A percentile compares a stretch with the other conserved stretches of the same genome.
Evolutionary conservation across 1,284 basidiomycete species (phyloP).

Genomic region (Rhizoctonia solani): DNA sequence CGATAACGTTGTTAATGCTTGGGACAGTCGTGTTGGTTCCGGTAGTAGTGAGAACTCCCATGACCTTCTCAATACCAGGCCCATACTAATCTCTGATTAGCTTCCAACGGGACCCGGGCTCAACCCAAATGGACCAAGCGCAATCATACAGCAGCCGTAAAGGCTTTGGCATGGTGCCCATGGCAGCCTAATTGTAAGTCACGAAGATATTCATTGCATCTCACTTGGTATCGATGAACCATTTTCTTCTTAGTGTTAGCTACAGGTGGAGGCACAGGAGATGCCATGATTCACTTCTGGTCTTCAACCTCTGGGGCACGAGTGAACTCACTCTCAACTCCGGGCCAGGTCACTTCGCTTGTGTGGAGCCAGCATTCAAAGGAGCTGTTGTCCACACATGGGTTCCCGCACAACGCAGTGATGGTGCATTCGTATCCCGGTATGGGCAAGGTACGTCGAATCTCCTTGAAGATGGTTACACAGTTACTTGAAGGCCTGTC

Average conservation of each 20-base stretch:
- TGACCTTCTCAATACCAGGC: too few relatives aligned
- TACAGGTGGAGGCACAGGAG: conserved; percentile 92
- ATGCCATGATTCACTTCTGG: conserved; percentile 94
- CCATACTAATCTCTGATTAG: too few relatives aligned
- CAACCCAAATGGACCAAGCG: conserved; percentile 88
- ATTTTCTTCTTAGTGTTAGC: conserved; percentile 63
- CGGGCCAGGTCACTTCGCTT: conserved; percentile 90
- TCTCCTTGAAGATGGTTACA: too few relatives aligned
- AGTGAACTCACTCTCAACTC: conserved; percentile 79
- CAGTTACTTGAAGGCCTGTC: too few relatives aligned
- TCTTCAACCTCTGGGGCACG: conserved; percentile 88
- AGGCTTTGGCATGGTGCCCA: conserved; percentile 96
- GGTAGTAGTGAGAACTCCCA: conserved; percentile 39
- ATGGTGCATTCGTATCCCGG: conserved; percentile 51
- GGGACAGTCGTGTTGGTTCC: conserved; percentile 74
- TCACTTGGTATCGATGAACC: neutral
- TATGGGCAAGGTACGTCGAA: conserved; percentile 56
- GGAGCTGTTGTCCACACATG: conserved; percentile 92
- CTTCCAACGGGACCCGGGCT: too few relatives aligned
- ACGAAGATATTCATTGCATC: neutral
- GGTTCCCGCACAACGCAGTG: conserved; percentile 73
- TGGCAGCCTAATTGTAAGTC: conserved; percentile 75
- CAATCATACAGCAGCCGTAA: conserved; percentile 93
- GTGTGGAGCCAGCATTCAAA: conserved; percentile 89
- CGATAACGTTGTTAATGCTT: conserved; percentile 96